Conservation (phyloP, 1,139 yeast genomes). For the Zygosaccharomyces sapae region DNA sequence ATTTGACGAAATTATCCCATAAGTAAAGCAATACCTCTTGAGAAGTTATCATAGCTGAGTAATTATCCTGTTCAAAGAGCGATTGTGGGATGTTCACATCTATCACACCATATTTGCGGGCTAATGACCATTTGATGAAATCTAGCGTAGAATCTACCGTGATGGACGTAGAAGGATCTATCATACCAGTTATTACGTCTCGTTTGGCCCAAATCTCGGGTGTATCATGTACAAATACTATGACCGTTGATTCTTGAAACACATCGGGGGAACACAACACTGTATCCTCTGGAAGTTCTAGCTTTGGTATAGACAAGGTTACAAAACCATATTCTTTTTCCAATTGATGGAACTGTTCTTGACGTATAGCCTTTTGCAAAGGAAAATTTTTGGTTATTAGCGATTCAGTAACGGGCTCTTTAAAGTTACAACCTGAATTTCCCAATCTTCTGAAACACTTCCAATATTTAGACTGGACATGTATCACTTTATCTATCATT, state of each 20-base stretch:
- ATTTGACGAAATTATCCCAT: conserved; percentile 88
- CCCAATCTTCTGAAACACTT: conserved; percentile 72
- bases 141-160: conserved; percentile 59
- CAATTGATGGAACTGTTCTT: conserved; percentile 59
- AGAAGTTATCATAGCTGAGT: conserved; percentile 61
- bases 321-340: conserved; percentile 57
- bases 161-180: conserved; percentile 66
- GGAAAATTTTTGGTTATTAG: conserved; percentile 39
- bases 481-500: conserved; percentile 78
- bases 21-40: conserved; percentile 74
- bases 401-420: conserved; percentile 25
- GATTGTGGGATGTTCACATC: conserved; percentile 73
- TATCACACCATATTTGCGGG: conserved; percentile 66
- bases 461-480: conserved; percentile 85
- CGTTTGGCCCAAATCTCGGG: conserved; percentile 89
- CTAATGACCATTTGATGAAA: conserved; percentile 55
- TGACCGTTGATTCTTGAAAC: conserved; percentile 56
- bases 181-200: conserved; percentile 73
- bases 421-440: conserved; percentile 34
- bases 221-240: conserved; percentile 82
- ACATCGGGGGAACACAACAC: conserved; percentile 74
- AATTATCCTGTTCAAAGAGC: conserved; percentile 40
- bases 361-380: conserved; percentile 67
- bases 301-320: conserved; percentile 60
- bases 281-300: conserved; percentile 58